Percentiles rank a stretch among this genome's conserved stretches.
Evolutionary conservation across 176 grass and related monocot genomes (phyloP).

Genomic region (Musa itinerans): DNA sequence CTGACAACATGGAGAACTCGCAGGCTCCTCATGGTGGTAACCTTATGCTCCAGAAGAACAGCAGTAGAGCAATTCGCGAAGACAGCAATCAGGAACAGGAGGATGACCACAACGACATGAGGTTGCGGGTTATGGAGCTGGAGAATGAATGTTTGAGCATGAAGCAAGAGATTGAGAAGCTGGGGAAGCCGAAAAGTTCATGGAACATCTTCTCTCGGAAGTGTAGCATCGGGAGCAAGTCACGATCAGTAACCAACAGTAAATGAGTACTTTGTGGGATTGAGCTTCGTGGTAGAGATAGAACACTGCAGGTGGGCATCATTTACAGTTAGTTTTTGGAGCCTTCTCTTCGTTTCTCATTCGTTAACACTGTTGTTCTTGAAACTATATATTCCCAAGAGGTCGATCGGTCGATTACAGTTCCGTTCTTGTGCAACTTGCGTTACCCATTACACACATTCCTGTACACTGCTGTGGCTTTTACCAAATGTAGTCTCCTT

Average conservation of each 20-base stretch:
- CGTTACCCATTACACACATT: too few relatives aligned
- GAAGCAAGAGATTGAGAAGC: slow-evolving; percentile 8
- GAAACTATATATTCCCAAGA: too few relatives aligned
- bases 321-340: too few relatives aligned
- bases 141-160: slow-evolving; percentile 15
- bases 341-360: too few relatives aligned
- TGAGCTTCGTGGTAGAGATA: too few relatives aligned
- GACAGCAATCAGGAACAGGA: neutral
- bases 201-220: slow-evolving; percentile 12
- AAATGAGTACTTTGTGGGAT: neutral
- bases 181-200: slow-evolving; percentile 10
- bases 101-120: neutral
- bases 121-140: neutral
- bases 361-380: too few relatives aligned
- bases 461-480: too few relatives aligned
- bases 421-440: too few relatives aligned
- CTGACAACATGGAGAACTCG: neutral
- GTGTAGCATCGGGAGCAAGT: neutral
- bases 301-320: too few relatives aligned
- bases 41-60: neutral
- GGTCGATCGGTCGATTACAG: too few relatives aligned
- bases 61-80: neutral
- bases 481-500: too few relatives aligned
- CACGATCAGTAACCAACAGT: neutral
- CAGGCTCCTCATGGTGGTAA: neutral